Conservation (phyloP, 257 asterid species). For the Solanum verrucosum region DNA sequence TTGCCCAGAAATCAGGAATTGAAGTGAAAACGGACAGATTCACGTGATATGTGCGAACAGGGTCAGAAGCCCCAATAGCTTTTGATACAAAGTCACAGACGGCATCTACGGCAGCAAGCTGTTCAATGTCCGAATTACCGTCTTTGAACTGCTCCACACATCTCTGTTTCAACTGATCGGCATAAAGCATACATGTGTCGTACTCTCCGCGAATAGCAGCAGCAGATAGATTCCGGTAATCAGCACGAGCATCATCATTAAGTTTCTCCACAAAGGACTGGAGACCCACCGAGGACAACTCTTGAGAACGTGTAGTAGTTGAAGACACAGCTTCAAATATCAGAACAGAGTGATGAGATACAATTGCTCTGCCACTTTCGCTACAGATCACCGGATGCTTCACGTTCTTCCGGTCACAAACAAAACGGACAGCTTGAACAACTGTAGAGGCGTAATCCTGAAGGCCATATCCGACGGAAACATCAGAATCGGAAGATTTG, state of each 20-base stretch:
- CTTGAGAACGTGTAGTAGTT: slow-evolving; percentile 27
- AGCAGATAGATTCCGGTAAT: slow-evolving; percentile 47
- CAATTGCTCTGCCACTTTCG: slow-evolving; percentile 97
- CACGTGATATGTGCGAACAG: slow-evolving; percentile 60
- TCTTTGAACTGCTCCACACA: slow-evolving; percentile 88
- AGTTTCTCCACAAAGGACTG: slow-evolving; percentile 44
- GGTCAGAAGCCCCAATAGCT: slow-evolving; percentile 57
- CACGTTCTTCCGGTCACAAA: slow-evolving; percentile 57
- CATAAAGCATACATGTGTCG: slow-evolving; percentile 46
- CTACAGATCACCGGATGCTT: slow-evolving; percentile 81
- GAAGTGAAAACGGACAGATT: slow-evolving; percentile 86
- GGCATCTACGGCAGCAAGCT: slow-evolving; percentile 75
- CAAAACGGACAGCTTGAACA: slow-evolving; percentile 51
- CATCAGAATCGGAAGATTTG: slow-evolving; percentile 65
- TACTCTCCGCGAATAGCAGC: slow-evolving; percentile 64
- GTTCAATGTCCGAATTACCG: slow-evolving; percentile 67
- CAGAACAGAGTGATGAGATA: slow-evolving; percentile 86
- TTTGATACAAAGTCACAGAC: slow-evolving; percentile 61
- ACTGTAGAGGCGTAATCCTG: slow-evolving; percentile 84
- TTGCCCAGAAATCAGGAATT: slow-evolving; percentile 94
- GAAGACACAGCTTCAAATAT: slow-evolving; percentile 75
- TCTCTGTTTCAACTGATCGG: slow-evolving; percentile 79
- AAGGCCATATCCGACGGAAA: slow-evolving; percentile 64
- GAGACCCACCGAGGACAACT: slow-evolving; percentile 33
- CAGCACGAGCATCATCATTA: slow-evolving; percentile 49